Percentiles rank a stretch among this genome's conserved stretches.
These are phyloP conservation scores for Eimeria tenella DNA, from an alignment of 169 alveolate genomes.

Conservation along the genomic window DNA sequence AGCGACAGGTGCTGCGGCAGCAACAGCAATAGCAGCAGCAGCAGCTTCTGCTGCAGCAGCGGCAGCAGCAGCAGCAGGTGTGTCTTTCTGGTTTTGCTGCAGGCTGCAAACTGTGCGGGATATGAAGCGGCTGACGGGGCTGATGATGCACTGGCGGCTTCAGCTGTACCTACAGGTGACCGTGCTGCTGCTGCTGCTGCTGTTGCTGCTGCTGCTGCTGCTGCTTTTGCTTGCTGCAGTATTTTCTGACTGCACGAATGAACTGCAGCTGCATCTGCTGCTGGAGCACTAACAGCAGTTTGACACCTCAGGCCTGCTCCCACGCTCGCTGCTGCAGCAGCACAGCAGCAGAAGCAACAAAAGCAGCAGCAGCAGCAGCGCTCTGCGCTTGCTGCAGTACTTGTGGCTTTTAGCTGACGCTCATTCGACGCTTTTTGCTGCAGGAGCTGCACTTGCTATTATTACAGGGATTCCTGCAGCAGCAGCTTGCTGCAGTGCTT, in stretches of 20 bases:
- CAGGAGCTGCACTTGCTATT: background rate
- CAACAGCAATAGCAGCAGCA: background rate
- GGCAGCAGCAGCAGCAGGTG: constrained; percentile 7
- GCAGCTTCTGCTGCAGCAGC: constrained; percentile 53
- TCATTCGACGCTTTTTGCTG: background rate
- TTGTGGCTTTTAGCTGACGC: background rate
- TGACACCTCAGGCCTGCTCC: too few species aligned
- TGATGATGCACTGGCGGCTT: background rate
- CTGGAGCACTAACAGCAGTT: too few species aligned
- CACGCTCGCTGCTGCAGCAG: background rate
- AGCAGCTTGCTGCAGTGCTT: background rate
- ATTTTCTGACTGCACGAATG: too few species aligned
- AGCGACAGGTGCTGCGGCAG: background rate
- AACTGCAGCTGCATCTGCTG: too few species aligned
- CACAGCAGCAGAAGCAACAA: background rate
- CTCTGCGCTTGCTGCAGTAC: background rate
- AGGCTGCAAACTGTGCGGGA: constrained; percentile 42
- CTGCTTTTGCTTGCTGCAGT: background rate
- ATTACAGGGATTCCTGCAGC: background rate
- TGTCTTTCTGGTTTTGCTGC: background rate
- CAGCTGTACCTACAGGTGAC: constrained; percentile 32
- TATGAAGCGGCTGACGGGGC: constrained; percentile 28
- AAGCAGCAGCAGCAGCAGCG: constrained; percentile 55
- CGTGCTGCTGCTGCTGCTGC: constrained; percentile 10
- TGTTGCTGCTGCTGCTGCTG: background rate